A percentile compares a stretch with the other conserved stretches of the same genome.
These are phyloP conservation scores for Nakazawaea laoshanensis DNA, from an alignment of 805 yeast genomes.

Conservation along the genomic window DNA sequence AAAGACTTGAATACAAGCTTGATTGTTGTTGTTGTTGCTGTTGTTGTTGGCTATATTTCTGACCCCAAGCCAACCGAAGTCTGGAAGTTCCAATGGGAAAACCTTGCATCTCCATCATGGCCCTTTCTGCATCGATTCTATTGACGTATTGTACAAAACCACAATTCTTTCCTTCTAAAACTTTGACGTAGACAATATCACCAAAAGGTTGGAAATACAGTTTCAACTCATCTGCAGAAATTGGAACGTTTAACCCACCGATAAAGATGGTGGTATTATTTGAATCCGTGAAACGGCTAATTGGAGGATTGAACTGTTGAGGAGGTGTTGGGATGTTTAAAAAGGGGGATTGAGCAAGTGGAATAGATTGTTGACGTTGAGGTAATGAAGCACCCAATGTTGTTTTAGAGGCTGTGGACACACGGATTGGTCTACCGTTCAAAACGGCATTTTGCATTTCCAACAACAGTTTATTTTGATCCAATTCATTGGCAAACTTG, in stretches of 20 bases:
- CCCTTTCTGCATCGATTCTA: constrained; percentile 76
- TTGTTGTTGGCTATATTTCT: constrained; percentile 25
- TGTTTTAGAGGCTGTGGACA: constrained; percentile 51
- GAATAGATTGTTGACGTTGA: constrained; percentile 1
- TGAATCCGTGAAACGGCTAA: constrained; percentile 66
- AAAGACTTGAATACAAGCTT: constrained; percentile 5
- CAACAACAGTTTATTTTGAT: constrained; percentile 60
- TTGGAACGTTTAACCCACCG: constrained; percentile 56
- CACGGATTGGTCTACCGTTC: constrained; percentile 70
- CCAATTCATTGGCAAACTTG: constrained; percentile 56
- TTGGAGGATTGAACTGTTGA: constrained; percentile 30
- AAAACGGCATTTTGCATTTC: constrained; percentile 79
- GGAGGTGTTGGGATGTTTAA: constrained; percentile 13
- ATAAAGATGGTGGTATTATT: constrained; percentile 71
- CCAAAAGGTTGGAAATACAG: constrained; percentile 63
- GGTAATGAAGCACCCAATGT: background rate
- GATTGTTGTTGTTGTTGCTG: constrained; percentile 13
- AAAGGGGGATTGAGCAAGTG: constrained; percentile 12
- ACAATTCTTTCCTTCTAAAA: constrained; percentile 69
- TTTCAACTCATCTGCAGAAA: constrained; percentile 55
- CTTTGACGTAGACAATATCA: constrained; percentile 65
- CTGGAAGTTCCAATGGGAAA: constrained; percentile 79
- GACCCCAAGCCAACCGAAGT: constrained; percentile 83
- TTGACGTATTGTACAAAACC: constrained; percentile 81
- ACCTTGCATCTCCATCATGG: constrained; percentile 84